Percentiles rank a stretch among this genome's conserved stretches.
Evolutionary conservation across 2,329 filamentous ascomycete genomes (phyloP).

Genomic region (Pleurostoma richardsiae): DNA sequence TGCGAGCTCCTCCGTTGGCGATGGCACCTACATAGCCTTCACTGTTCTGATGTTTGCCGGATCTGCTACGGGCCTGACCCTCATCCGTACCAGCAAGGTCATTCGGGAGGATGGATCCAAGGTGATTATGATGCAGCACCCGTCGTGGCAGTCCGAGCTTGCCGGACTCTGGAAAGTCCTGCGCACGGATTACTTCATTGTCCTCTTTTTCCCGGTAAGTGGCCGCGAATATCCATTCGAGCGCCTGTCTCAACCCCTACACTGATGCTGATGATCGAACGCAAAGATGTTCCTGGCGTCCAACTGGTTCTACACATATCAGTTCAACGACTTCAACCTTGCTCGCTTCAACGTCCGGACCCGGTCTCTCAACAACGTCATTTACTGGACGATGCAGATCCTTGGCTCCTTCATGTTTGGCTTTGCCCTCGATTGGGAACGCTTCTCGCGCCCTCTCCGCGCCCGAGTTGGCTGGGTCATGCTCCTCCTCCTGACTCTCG

Average conservation of each 20-base stretch:
- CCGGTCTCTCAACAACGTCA: constrained; percentile 6
- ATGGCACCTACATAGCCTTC: constrained; percentile 71
- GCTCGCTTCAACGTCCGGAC: constrained; percentile 3
- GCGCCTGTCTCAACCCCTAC: not conserved
- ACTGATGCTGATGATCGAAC: constrained; percentile 25
- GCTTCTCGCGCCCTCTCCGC: constrained; percentile 1
- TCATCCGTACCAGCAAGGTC: constrained; percentile 52
- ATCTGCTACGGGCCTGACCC: constrained; percentile 50
- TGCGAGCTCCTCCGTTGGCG: constrained; percentile 33
- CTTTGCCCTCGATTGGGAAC: constrained; percentile 4
- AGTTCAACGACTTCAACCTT: constrained; percentile 42
- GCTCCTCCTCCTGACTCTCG: constrained; percentile 7
- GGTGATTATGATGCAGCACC: constrained; percentile 67
- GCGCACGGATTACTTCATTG: constrained; percentile 55
- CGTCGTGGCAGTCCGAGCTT: constrained; percentile 65
- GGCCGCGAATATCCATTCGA: too few relatives aligned
- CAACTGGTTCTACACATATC: constrained; percentile 73
- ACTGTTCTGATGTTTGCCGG: constrained; percentile 62
- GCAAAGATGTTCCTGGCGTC: constrained; percentile 65
- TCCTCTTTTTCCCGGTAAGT: constrained; percentile 56
- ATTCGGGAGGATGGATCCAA: constrained; percentile 56
- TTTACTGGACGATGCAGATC: constrained; percentile 7
- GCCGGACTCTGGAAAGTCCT: constrained; percentile 58
- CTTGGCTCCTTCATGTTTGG: constrained; percentile 1
- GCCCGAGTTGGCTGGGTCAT: constrained; percentile 4